A percentile compares a stretch with the other conserved stretches of the same genome.
Evolutionary conservation across 106 monocot species (phyloP).

Genomic region (Gastrodia elata): DNA sequence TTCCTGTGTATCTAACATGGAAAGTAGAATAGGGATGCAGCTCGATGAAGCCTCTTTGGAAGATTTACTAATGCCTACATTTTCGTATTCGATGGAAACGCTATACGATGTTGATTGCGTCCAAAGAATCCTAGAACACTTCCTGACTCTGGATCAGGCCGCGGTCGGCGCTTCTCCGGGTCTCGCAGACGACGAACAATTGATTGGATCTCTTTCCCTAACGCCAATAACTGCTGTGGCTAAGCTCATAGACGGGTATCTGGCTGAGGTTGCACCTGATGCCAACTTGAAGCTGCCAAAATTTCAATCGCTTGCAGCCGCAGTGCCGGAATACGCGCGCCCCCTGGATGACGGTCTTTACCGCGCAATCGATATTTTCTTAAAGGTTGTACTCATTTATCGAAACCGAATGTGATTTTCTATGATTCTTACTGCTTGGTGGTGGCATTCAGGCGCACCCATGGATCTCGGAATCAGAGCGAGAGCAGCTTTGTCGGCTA

Average conservation of each 20-base stretch:
- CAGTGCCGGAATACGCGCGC: conserved; percentile 44
- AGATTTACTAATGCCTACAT: conserved; percentile 26
- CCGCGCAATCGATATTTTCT: conserved; percentile 48
- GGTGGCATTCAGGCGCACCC: conserved; percentile 47
- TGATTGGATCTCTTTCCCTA: conserved; percentile 28
- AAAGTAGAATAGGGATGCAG: conserved; percentile 24
- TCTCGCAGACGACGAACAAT: conserved; percentile 26
- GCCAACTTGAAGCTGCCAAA: conserved; percentile 42
- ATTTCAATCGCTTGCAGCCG: conserved; percentile 39
- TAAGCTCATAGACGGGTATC: conserved; percentile 40
- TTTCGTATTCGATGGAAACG: conserved; percentile 26
- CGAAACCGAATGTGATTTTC: neutral
- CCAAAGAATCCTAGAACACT: conserved; percentile 27
- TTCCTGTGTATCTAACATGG: conserved; percentile 15
- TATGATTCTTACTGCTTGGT: no score
- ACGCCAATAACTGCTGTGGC: conserved; percentile 33
- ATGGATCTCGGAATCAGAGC: conserved; percentile 30
- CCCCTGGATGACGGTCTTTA: conserved; percentile 56
- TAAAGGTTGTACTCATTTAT: conserved; percentile 33
- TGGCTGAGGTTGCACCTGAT: conserved; percentile 51
- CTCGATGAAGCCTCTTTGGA: conserved; percentile 22
- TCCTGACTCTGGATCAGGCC: conserved; percentile 19
- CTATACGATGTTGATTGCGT: conserved; percentile 31
- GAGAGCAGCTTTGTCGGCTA: conserved; percentile 35
- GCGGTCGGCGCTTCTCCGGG: conserved; percentile 20